Conservation (phyloP, 768 basidiomycete genomes). For the Naematelia encephala region DNA sequence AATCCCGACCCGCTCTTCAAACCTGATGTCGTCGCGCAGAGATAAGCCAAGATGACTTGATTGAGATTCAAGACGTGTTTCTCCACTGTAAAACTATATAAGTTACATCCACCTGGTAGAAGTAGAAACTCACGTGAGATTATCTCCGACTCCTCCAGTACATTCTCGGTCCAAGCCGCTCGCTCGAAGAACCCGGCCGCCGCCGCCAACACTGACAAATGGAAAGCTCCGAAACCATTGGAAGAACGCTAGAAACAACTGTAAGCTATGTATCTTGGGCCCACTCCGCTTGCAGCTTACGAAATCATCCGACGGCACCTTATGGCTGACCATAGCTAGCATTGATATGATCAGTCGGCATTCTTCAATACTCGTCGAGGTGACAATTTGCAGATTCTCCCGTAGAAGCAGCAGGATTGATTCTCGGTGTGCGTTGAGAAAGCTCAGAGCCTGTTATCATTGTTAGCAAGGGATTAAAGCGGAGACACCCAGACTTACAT, state of each 20-base stretch:
- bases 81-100: slow-evolving; percentile 22
- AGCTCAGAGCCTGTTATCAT: slow-evolving; percentile 64
- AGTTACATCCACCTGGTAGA: slow-evolving; percentile 51
- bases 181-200: slow-evolving; percentile 68
- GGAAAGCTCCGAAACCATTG: slow-evolving; percentile 78
- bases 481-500: slow-evolving; percentile 22
- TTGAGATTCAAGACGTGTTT: slow-evolving; percentile 23
- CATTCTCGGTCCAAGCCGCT: slow-evolving; percentile 59
- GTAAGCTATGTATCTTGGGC: background rate
- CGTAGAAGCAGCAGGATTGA: slow-evolving; percentile 79
- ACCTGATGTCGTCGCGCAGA: slow-evolving; percentile 28
- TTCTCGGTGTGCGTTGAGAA: slow-evolving; percentile 76
- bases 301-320: slow-evolving; percentile 72
- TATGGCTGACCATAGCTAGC: slow-evolving; percentile 64
- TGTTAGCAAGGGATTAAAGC: background rate
- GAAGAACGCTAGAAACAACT: slow-evolving; percentile 31
- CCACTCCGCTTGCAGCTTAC: slow-evolving; percentile 54
- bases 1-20: slow-evolving; percentile 32
- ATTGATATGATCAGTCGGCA: slow-evolving; percentile 73
- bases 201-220: slow-evolving; percentile 70
- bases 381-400: slow-evolving; percentile 63
- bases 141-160: slow-evolving; percentile 55
- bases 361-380: slow-evolving; percentile 69
- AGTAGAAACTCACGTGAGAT: slow-evolving; percentile 65
- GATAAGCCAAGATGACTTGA: slow-evolving; percentile 36